A percentile compares a stretch with the other conserved stretches of the same genome.
These are phyloP conservation scores for Flaveria linearis DNA, from an alignment of 129 eudicot genomes.

Conservation along the genomic window DNA sequence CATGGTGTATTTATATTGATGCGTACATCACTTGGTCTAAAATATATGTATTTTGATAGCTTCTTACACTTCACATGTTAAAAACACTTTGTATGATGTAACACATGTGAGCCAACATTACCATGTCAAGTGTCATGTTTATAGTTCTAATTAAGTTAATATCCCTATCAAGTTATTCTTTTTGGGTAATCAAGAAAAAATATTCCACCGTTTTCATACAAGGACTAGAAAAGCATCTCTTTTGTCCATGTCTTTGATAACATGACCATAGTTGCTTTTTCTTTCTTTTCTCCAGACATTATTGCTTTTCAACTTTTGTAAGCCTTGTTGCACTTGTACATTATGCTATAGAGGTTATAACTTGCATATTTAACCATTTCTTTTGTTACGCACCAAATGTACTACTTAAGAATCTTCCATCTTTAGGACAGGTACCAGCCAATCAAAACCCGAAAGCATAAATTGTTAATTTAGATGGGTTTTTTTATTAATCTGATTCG, in stretches of 20 bases:
- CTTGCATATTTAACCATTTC: neutral
- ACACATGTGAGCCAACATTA: neutral
- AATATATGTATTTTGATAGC: no score
- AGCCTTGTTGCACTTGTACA: slow-evolving; percentile 9
- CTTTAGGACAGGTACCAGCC: slow-evolving; percentile 21
- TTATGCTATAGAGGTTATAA: slow-evolving; percentile 6
- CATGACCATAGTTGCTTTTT: slow-evolving; percentile 19
- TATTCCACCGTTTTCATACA: slow-evolving; percentile 22
- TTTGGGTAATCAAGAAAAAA: slow-evolving; percentile 26
- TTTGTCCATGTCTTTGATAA: slow-evolving; percentile 29
- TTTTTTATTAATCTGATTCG: no score
- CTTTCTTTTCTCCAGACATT: neutral
- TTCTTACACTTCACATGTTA: no score
- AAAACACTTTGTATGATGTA: no score
- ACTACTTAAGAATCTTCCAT: slow-evolving; percentile 7
- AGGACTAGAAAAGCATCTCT: slow-evolving; percentile 33
- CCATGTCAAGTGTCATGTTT: slow-evolving; percentile 1
- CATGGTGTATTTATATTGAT: no score
- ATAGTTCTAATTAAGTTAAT: slow-evolving; percentile 22
- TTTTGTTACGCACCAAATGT: neutral
- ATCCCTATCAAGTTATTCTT: slow-evolving; percentile 24
- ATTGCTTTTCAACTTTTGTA: slow-evolving; percentile 30
- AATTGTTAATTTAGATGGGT: neutral
- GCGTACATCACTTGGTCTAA: no score
- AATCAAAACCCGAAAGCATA: slow-evolving; percentile 8